A percentile compares a stretch with the other conserved stretches of the same genome.
These are phyloP conservation scores for Echites panduratus DNA, from an alignment of 257 asterid genomes.

Conservation along the genomic window DNA sequence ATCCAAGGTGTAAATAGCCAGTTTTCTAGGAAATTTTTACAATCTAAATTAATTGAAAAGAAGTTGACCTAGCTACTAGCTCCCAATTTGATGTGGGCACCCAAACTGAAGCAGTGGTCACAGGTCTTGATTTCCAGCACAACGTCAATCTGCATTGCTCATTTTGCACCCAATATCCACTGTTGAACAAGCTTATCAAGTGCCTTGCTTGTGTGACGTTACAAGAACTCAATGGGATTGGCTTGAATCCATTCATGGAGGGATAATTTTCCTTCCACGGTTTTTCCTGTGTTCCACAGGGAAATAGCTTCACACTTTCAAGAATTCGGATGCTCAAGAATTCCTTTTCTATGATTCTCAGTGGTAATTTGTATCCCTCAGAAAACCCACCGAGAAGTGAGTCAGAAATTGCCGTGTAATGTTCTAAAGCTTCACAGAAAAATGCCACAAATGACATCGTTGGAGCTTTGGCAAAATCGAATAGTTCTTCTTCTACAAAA, in stretches of 20 bases:
- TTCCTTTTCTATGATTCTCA: conserved; percentile 29
- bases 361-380: conserved; percentile 24
- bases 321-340: conserved; percentile 25
- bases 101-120: conserved; percentile 37
- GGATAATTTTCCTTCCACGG: conserved; percentile 12
- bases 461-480: conserved; percentile 16
- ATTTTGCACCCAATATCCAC: conserved; percentile 39
- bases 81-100: conserved; percentile 19
- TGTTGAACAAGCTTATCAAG: conserved; percentile 28
- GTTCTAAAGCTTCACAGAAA: conserved; percentile 30
- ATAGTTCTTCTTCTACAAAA: conserved; percentile 34
- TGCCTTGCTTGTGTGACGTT: conserved; percentile 38
- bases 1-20: neutral
- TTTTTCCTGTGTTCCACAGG: conserved; percentile 15
- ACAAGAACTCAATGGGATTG: conserved; percentile 33
- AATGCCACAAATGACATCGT: conserved; percentile 28
- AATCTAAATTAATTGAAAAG: neutral
- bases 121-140: conserved; percentile 40
- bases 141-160: conserved; percentile 25
- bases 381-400: conserved; percentile 27
- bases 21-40: too few relatives aligned
- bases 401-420: conserved; percentile 31
- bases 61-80: conserved; percentile 20
- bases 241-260: conserved; percentile 25
- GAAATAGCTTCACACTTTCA: conserved; percentile 27